These are phyloP conservation scores for Candida railenensis DNA, from an alignment of 805 yeast species.

Conservation along the genomic window DNA sequence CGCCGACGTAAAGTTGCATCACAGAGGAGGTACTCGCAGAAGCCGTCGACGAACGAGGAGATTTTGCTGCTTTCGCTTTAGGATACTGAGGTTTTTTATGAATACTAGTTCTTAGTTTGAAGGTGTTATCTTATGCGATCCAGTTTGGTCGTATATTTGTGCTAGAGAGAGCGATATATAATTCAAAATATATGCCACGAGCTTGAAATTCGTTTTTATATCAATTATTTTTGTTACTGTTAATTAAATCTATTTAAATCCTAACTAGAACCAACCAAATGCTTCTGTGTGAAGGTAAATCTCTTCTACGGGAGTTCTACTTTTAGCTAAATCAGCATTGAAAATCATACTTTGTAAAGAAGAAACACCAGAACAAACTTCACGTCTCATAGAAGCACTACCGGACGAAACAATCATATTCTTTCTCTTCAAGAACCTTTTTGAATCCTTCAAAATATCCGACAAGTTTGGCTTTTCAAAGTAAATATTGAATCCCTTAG, in stretches of 20 bases:
- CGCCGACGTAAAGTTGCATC: too few relatives aligned
- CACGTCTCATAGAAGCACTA: slow-evolving; percentile 35
- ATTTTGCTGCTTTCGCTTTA: too few relatives aligned
- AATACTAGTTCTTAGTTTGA: too few relatives aligned
- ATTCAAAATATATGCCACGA: too few relatives aligned
- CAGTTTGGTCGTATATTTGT: too few relatives aligned
- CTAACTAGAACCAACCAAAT: slow-evolving; percentile 38
- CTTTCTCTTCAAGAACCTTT: slow-evolving; percentile 19
- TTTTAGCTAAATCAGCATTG: slow-evolving; percentile 22
- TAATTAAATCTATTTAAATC: too few relatives aligned
- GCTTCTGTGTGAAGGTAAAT: slow-evolving; percentile 51
- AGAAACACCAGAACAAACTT: slow-evolving; percentile 41
- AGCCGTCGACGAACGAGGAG: too few relatives aligned
- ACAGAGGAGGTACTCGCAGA: too few relatives aligned
- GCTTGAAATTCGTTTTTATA: neutral
- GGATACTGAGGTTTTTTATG: too few relatives aligned
- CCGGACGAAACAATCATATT: slow-evolving; percentile 49
- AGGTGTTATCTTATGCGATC: too few relatives aligned
- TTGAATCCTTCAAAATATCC: slow-evolving; percentile 15
- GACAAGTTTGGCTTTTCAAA: slow-evolving; percentile 20
- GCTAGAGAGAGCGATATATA: too few relatives aligned
- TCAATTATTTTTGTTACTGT: too few relatives aligned
- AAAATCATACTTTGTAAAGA: slow-evolving; percentile 34
- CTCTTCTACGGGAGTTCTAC: slow-evolving; percentile 32
- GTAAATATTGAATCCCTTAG: slow-evolving; percentile 14